A percentile compares a stretch with the other conserved stretches of the same genome.
These are phyloP conservation scores for Kuraishia hungarica DNA, from an alignment of 805 yeast genomes.

Conservation along the genomic window DNA sequence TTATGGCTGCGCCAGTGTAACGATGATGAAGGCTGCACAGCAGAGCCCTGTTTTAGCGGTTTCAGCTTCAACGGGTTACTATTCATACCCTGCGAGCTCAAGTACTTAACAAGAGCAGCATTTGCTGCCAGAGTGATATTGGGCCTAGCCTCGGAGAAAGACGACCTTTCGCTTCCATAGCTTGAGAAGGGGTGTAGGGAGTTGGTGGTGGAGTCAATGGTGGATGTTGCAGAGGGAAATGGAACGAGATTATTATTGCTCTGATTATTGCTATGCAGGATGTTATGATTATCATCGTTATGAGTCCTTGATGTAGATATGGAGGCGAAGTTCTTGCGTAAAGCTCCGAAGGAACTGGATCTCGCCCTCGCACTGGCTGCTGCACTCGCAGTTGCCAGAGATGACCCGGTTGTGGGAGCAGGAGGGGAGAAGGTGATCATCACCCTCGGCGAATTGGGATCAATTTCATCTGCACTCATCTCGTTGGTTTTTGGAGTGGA, in stretches of 20 bases:
- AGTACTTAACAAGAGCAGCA: constrained; percentile 5
- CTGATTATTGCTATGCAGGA: background rate
- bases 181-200: background rate
- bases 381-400: background rate
- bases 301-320: background rate
- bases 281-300: background rate
- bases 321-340: background rate
- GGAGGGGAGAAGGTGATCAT: background rate
- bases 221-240: background rate
- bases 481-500: too few species aligned
- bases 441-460: background rate
- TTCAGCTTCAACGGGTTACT: constrained; percentile 17
- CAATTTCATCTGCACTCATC: background rate
- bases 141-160: background rate
- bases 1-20: background rate
- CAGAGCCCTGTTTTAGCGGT: constrained; percentile 1
- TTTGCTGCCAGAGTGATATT: background rate
- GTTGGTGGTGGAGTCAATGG: background rate
- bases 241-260: background rate
- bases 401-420: background rate
- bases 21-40: background rate
- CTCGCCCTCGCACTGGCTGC: background rate
- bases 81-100: constrained; percentile 19
- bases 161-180: background rate
- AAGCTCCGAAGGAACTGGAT: background rate